Evolutionary conservation across 208 protist genomes (phyloP), one percentile per base, ranked within the genome.

Genomic region (Ichthyophonus hoferi): DNA sequence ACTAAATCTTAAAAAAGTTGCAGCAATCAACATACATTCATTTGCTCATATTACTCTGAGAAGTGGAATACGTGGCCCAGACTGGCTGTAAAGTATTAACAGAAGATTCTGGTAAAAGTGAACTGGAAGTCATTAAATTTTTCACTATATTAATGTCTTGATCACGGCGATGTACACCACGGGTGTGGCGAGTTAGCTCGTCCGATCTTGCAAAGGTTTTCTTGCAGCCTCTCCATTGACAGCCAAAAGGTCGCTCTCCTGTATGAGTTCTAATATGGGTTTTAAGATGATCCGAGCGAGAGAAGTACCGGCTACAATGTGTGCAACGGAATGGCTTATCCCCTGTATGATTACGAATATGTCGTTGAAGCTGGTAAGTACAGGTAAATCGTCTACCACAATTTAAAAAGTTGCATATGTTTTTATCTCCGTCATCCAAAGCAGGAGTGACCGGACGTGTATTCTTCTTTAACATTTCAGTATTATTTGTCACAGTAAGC

Each of bases 121-220:
- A n/a, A n/a, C n/a, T n/a, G n/a, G n/a, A n/a, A n/a, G n/a, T n/a
- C n/a, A n/a, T n/a, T n/a, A n/a, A n/a, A n/a, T n/a, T n/a, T n/a
- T n/a, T n/a, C n/a, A n/a, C n/a, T n/a, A n/a, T n/a, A n/a, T n/a
- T n/a, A n/a, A n/a, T n/a, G n/a, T n/a, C n/a, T n/a, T n/a, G n/a
- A n/a, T n/a, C n/a, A n/a, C n/a, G n/a, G n/a, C 35, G 77, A 43
- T 91, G 89, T 0, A 40, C 79, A 42, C 85, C 39, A 1, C 14
- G 40, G 14, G 24, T 24, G 79, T 91, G 89, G 1, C 89, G 83
- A 17, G 58, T 89, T 34, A 91, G 42, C 58, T 91, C 85, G 85
- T 91, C 89, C 0, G 85, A 88, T 0, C 89, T 38, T 1, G 79
- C 78, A 41, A 91, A 91, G n/a, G 38, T 37, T 78, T 79, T 35